These are phyloP conservation scores for Mortierella hygrophila DNA, from an alignment of 192 early-diverging fungal species.

Conservation along the genomic window DNA sequence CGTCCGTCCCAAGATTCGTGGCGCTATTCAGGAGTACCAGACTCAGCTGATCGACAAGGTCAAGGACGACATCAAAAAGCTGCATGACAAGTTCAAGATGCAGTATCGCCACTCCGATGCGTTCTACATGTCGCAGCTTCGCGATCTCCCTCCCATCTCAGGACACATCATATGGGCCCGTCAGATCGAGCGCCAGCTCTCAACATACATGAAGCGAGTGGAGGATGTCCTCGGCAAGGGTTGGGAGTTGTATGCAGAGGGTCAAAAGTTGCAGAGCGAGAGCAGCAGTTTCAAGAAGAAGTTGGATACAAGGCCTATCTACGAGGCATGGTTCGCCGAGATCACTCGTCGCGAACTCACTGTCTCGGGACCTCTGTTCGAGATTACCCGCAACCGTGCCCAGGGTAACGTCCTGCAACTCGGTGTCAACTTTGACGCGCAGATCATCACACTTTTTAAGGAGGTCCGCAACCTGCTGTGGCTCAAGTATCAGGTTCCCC, in stretches of 20 bases:
- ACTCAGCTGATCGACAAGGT: conserved; percentile 97
- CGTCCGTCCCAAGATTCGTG: conserved; percentile 99
- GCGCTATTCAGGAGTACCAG: conserved; percentile 99
- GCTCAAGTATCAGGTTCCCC: conserved; percentile 95
- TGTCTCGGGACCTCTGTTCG: conserved; percentile 91
- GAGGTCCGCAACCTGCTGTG: conserved; percentile 98
- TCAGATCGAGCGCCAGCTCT: conserved; percentile 98
- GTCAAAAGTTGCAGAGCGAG: conserved; percentile 91
- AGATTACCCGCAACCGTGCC: conserved; percentile 86
- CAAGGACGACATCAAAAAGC: conserved; percentile 96
- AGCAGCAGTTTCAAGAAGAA: conserved; percentile 93
- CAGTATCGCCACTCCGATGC: conserved; percentile 93
- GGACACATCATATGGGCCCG: conserved; percentile 97
- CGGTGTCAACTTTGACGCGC: conserved; percentile 93
- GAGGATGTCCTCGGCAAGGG: conserved; percentile 98
- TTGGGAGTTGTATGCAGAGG: conserved; percentile 98
- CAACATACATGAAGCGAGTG: conserved; percentile 95
- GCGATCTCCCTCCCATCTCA: conserved; percentile 93
- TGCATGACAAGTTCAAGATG: conserved; percentile 97
- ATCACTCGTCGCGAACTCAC: conserved; percentile 85
- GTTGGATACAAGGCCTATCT: conserved; percentile 92
- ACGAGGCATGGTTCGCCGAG: conserved; percentile 91
- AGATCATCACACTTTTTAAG: conserved; percentile 97
- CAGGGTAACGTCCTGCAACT: conserved; percentile 81
- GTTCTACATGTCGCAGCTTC: conserved; percentile 87